These are phyloP conservation scores for Xylaria acuta DNA, from an alignment of 495 filamentous ascomycete genomes.

Conservation along the genomic window DNA sequence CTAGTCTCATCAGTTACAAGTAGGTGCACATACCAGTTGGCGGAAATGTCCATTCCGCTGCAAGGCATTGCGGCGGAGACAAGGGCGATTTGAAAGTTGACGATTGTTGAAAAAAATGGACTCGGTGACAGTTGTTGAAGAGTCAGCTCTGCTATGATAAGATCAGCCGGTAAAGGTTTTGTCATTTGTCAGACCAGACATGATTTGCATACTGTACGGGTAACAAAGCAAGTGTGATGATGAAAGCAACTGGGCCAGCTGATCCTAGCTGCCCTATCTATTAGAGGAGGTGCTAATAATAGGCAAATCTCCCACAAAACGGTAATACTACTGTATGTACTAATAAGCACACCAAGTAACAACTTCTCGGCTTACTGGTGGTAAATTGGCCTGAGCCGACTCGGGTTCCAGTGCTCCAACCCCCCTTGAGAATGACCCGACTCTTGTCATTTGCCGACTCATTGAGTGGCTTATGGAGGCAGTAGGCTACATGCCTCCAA, in stretches of 20 bases:
- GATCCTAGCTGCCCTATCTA: background rate
- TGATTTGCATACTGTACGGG: background rate
- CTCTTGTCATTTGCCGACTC: slow-evolving; percentile 1
- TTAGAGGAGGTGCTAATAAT: slow-evolving; percentile 8
- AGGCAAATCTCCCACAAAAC: slow-evolving; percentile 15
- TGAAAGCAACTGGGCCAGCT: background rate
- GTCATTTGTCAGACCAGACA: slow-evolving; percentile 12
- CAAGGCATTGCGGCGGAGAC: background rate
- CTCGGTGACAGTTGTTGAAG: slow-evolving; percentile 9
- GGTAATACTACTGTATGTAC: background rate
- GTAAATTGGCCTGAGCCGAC: slow-evolving; percentile 5
- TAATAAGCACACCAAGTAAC: background rate
- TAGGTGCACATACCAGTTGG: background rate
- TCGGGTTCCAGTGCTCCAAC: slow-evolving; percentile 9
- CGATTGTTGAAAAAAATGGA: background rate
- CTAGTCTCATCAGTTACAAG: background rate
- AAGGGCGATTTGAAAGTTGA: background rate
- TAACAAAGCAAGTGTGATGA: background rate
- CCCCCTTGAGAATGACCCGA: background rate
- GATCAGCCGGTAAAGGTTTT: background rate
- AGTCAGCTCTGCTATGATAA: slow-evolving; percentile 19
- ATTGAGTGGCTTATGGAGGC: slow-evolving; percentile 5
- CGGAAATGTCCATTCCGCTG: background rate
- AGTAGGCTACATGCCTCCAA: slow-evolving; percentile 1
- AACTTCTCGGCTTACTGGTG: slow-evolving; percentile 19